Base-by-base conservation (phyloP, 768 basidiomycete species). In the Lentinula lateritia region DNA sequence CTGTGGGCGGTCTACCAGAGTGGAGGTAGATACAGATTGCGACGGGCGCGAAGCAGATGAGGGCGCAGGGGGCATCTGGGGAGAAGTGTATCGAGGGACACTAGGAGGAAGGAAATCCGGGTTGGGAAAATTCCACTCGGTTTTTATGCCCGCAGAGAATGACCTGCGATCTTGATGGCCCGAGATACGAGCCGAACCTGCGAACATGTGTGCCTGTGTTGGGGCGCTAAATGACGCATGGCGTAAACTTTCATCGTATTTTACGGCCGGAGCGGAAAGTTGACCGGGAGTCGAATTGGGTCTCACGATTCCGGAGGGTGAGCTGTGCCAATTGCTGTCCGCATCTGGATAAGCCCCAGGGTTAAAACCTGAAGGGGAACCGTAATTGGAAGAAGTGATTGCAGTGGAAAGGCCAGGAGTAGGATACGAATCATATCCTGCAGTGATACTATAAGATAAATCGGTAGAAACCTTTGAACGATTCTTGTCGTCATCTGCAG, bases 1-100 rank as follows among this genome's bases (percentile, higher is more conserved):
- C 50, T 84, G 85, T 13, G 89, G 89, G 18, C 89, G 87, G 65
- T 91, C 89, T 64, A 87, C 85, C 61, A 89, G 84, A 32, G 83
- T 78, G 8, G 87, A 84, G 34, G 77, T 73, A 9, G 83, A 74
- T 28, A 82, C 73, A 5, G 79, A 62, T 65, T 79, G 81, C 2
- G 86, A 82, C 1, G 86, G 81, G 52, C 83, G 85, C 0, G 82
- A 77, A 1, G 80, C 79, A 2, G 68, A 2, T 65, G 66, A 60
- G 36, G 73, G 63, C 10, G 70, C 63, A 55, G 79, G 75, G 8
- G 82, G 70, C 64, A 83, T 76, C 28, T 78, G 72, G 48, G 81
- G 76, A 58, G 83, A 78, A 64, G 75, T 75, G 56, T 75, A 74
- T 38, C 52, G 38, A 43, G 70, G 66, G 62, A 75, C 75, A 58